Base-by-base conservation (phyloP, 768 basidiomycete genomes). In the Candolleomyces eurysporus region DNA sequence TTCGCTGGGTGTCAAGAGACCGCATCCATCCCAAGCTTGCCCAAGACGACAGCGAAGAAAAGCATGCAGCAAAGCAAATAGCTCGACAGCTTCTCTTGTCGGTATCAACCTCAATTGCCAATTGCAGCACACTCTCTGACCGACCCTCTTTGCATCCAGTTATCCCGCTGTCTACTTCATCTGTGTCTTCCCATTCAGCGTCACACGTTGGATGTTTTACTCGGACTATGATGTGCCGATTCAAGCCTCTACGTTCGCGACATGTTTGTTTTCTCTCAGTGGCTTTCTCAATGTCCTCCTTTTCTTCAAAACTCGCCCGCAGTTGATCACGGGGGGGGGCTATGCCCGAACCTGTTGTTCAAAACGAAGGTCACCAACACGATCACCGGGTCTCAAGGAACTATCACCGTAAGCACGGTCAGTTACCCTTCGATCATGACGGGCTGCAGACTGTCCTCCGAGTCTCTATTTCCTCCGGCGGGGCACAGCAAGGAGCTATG, bases 221-320 rank as follows among this genome's bases (percentile, higher is more conserved):
- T 48, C 32, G 21, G 43, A 45, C 2, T 4, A 39, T 51, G 4
- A 31, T 16, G 61, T 63, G 48, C 58, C 61, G 0, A 39, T 48
- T 31, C 42, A 59, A 45, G 40, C 52, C 10, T 19, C 57, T 2
- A 40, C 58, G 8, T 40, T 59, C 53, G 42, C 61, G 6, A 39
- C 40, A 11, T 52, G 48, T 14, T 39, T 63, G 7, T 63, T 54
- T 32, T 46, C 57, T 19, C 51, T 63, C 11, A 54, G 43, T 48
- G 61, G 61, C 10, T 13, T 63, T 9, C 59, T 63, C 43, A 63
- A 63, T 45, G 57, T 59, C 45, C 48, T 63, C 22, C 51, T 63
- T 1, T 63, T 59, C 51, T 63, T 59, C 58, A 54, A n/a, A 19
- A 63, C 61, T 11, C 43, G 61, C 9, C 57, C 57, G 19, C 36